A percentile compares a stretch with the other conserved stretches of the same genome.
These are phyloP conservation scores for Cercophora scortea DNA, from an alignment of 495 filamentous ascomycete genomes.

Conservation along the genomic window DNA sequence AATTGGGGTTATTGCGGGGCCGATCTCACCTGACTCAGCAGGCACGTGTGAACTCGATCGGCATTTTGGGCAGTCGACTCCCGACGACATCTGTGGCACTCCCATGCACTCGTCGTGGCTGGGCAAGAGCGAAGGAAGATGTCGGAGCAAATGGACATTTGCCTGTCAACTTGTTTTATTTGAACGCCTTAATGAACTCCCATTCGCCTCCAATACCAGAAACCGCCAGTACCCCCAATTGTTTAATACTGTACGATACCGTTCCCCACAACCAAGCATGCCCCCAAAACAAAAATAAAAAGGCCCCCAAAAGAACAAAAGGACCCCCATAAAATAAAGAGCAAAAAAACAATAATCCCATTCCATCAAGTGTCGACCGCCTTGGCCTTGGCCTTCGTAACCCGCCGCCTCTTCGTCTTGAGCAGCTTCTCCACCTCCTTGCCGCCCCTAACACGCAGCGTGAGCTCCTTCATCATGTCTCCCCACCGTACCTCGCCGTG, in stretches of 20 bases:
- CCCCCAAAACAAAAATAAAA: neutral
- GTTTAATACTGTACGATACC: no score
- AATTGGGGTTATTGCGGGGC: constrained; percentile 10
- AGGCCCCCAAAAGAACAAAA: neutral
- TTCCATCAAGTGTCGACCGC: neutral
- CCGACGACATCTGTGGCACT: constrained; percentile 11
- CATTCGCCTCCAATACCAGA: no score
- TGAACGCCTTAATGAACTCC: no score
- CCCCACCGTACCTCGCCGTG: constrained; percentile 57
- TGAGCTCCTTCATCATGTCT: constrained; percentile 74
- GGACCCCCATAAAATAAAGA: no score
- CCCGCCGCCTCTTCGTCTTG: constrained; percentile 40
- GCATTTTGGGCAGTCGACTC: constrained; percentile 2
- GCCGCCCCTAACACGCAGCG: constrained; percentile 56
- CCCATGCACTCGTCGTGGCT: neutral
- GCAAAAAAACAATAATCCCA: neutral
- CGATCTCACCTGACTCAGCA: constrained; percentile 9
- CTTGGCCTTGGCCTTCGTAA: constrained; percentile 10
- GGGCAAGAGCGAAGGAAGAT: neutral
- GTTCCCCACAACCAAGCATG: no score
- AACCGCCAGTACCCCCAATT: no score
- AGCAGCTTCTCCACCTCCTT: constrained; percentile 59
- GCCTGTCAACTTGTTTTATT: no score
- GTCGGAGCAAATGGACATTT: no score
- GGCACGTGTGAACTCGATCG: constrained; percentile 6